Evolutionary conservation across 768 basidiomycete species (phyloP).

Genomic region (Lentinula guzmanii): DNA sequence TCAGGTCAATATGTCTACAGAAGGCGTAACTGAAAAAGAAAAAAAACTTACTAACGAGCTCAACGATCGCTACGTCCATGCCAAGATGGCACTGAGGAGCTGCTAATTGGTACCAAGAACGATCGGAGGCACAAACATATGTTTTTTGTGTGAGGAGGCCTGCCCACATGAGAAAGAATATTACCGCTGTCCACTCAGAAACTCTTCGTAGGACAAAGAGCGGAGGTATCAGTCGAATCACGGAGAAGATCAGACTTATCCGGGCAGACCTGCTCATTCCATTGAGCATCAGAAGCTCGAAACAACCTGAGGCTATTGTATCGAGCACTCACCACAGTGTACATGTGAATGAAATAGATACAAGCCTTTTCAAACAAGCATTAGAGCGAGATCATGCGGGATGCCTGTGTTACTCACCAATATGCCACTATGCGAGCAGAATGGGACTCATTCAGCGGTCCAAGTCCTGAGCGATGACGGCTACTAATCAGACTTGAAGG

Average conservation of each 20-base stretch:
- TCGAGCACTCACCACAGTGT: slow-evolving; percentile 3
- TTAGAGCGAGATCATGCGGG: neutral
- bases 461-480: neutral
- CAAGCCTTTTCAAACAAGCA: neutral
- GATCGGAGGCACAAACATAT: slow-evolving; percentile 7
- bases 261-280: slow-evolving; percentile 6
- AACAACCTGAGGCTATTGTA: too few relatives aligned
- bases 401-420: neutral
- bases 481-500: neutral
- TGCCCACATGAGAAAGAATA: slow-evolving; percentile 7
- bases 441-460: neutral
- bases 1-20: neutral
- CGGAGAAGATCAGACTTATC: slow-evolving; percentile 9
- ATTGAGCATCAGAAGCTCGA: neutral
- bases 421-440: slow-evolving; percentile 2
- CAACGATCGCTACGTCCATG: neutral
- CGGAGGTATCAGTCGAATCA: slow-evolving; percentile 7
- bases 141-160: slow-evolving; percentile 8
- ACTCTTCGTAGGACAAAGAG: neutral
- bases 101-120: slow-evolving; percentile 4
- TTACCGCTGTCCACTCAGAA: neutral
- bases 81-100: slow-evolving; percentile 8
- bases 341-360: slow-evolving; percentile 4
- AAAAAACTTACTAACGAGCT: slow-evolving; percentile 5
- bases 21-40: neutral